These are phyloP conservation scores for Solanum chiquidenum DNA, from an alignment of 257 asterid species.

Conservation along the genomic window DNA sequence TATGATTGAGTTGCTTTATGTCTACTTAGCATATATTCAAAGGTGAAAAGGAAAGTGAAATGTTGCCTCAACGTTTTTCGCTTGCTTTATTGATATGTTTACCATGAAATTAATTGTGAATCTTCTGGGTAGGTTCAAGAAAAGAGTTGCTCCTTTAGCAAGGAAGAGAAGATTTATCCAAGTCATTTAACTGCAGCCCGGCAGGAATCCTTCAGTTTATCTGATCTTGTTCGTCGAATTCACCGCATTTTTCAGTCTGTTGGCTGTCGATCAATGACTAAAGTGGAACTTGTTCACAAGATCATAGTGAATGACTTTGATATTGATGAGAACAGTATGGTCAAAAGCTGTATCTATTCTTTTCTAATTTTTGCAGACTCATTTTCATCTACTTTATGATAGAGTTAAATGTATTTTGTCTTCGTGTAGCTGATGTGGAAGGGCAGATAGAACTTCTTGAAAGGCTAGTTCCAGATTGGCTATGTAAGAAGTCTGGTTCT, in stretches of 20 bases:
- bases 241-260: constrained; percentile 53
- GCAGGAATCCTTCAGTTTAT: constrained; percentile 28
- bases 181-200: constrained; percentile 11
- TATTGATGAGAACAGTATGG: constrained; percentile 50
- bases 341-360: not conserved
- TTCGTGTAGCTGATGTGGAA: constrained; percentile 51
- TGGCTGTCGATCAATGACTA: constrained; percentile 55
- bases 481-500: constrained; percentile 39
- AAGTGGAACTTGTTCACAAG: constrained; percentile 86
- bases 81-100: not conserved
- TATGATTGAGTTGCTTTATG: not conserved
- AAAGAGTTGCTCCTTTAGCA: constrained; percentile 3
- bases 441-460: constrained; percentile 55
- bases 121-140: constrained; percentile 7
- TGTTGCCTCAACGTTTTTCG: not conserved
- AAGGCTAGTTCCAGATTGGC: constrained; percentile 82
- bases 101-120: not conserved
- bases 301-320: constrained; percentile 54
- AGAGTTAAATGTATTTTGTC: constrained; percentile 1
- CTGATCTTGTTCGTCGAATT: constrained; percentile 48
- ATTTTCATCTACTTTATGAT: not conserved
- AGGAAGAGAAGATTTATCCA: not conserved
- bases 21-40: not conserved
- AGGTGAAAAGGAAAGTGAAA: not conserved
- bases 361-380: not conserved